A percentile compares a stretch with the other conserved stretches of the same genome.
phyloP scores from a whole-genome alignment of 306 rosid genomes.

The Oxytropis ochrocephala region DNA sequence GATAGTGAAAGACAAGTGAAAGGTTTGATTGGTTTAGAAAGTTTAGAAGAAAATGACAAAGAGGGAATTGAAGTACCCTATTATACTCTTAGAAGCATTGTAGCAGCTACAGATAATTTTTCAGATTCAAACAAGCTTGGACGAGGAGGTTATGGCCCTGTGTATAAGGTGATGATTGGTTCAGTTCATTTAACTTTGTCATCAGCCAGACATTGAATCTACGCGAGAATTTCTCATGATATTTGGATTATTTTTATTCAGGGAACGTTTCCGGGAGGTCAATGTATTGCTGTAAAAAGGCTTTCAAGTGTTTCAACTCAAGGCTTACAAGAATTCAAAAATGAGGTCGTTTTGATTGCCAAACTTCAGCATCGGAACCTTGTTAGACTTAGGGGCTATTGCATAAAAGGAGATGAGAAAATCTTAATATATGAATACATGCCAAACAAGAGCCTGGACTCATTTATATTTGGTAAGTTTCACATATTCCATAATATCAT shows the following conservation, averaged over 20 bases:
- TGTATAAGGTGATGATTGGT: conserved; percentile 34
- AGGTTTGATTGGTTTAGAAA: conserved; percentile 16
- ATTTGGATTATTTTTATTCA: background rate
- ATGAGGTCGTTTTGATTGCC: conserved; percentile 39
- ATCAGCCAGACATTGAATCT: background rate
- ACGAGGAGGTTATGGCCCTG: conserved; percentile 58
- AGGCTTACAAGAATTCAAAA: conserved; percentile 45
- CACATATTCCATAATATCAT: background rate
- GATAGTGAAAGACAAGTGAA: conserved; percentile 20
- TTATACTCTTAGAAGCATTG: conserved; percentile 23
- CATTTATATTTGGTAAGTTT: conserved; percentile 39
- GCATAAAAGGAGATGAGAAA: conserved; percentile 35
- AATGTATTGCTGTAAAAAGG: conserved; percentile 41
- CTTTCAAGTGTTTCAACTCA: conserved; percentile 37
- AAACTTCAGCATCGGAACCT: conserved; percentile 50
- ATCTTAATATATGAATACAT: conserved; percentile 42
- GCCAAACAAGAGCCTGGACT: conserved; percentile 49
- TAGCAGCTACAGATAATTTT: conserved; percentile 39
- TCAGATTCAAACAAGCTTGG: conserved; percentile 49
- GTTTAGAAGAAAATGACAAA: conserved; percentile 25
- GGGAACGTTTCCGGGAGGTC: conserved; percentile 33
- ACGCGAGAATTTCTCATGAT: background rate
- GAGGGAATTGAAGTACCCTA: conserved; percentile 34
- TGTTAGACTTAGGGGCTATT: conserved; percentile 40
- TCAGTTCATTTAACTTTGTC: background rate